Base-by-base conservation (phyloP, 2,329 filamentous ascomycete species). In the Diaporthe citri region DNA sequence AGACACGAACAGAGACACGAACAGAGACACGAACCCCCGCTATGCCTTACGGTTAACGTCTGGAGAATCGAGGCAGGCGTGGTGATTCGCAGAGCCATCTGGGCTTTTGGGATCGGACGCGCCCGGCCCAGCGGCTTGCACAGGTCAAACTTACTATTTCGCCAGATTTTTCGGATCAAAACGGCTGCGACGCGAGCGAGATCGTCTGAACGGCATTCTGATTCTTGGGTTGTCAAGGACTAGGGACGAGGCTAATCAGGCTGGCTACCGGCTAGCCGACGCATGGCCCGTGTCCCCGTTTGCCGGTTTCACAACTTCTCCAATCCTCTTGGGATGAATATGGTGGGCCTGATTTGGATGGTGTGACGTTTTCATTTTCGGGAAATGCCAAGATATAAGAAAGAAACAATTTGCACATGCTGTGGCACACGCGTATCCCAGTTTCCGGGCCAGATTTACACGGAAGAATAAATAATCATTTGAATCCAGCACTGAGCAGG, bases 151-250 rank as follows among this genome's bases (percentile, higher is more conserved):
- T 15, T 55, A 55, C 64, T 69, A 67, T 52, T 52, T 67, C 46
- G 15, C 43, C 64, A 69, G 64, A 69, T 55, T 55, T 46, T 55
- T 41, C 34, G 48, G 64, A 55, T 22, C 64, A 55, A 69, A 69
- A 69, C 64, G 48, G 64, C 48, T 55, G 64, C 64, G 64, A 69
- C 64, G 48, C 64, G 48, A 69, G 64, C 64, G 64, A 69, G 64
- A 69, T 69, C 48, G 48, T 69, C 64, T 69, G 64, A 55, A 55
- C 64, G 25, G 48, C 34, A 69, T 55, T 69, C 64, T 69, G 64
- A 69, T 41, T 69, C 64, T 46, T 69, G 48, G 34, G 34, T 6
- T 69, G 64, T 69, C 17, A 69, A 34, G 48, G 64, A 69, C 48
- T 69, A 39, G 8, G 64, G 64, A 69, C 64, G 64, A 55, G 34